These are phyloP conservation scores for Phylloporus sp. DNA, from an alignment of 768 basidiomycete species.

Conservation along the genomic window DNA sequence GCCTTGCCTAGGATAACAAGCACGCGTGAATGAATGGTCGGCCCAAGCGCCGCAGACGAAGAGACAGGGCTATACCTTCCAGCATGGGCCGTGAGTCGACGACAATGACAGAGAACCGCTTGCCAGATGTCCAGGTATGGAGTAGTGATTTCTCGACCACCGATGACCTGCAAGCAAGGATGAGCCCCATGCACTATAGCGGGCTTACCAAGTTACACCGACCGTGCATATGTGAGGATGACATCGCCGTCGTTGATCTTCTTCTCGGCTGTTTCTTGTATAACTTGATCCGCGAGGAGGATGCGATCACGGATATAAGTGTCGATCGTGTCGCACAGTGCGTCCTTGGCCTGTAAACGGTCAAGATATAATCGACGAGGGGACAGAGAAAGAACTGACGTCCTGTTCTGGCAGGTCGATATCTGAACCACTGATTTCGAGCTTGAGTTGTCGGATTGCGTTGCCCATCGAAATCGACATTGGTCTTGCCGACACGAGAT, in stretches of 20 bases:
- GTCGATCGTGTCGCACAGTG: constrained; percentile 79
- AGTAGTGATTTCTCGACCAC: constrained; percentile 89
- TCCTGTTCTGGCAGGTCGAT: constrained; percentile 95
- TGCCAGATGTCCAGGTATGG: constrained; percentile 67
- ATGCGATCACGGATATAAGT: constrained; percentile 93
- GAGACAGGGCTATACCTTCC: constrained; percentile 61
- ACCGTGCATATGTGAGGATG: constrained; percentile 92
- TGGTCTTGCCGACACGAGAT: constrained; percentile 81
- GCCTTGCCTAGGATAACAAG: constrained; percentile 56
- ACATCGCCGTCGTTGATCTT: constrained; percentile 95
- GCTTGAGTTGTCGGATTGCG: constrained; percentile 88
- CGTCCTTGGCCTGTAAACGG: constrained; percentile 71
- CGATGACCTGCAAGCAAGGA: constrained; percentile 61
- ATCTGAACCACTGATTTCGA: constrained; percentile 89
- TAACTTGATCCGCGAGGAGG: constrained; percentile 88
- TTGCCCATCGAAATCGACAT: constrained; percentile 95
- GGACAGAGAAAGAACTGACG: constrained; percentile 40
- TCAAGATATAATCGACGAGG: not conserved
- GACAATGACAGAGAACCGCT: constrained; percentile 82
- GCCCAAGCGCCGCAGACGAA: not conserved
- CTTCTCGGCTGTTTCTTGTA: constrained; percentile 79
- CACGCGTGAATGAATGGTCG: too few species aligned
- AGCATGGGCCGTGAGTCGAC: constrained; percentile 93
- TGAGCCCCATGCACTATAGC: not conserved
- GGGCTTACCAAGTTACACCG: constrained; percentile 9